Percentiles rank a stretch among this genome's conserved stretches.
These are phyloP conservation scores for Tagetes patula DNA, from an alignment of 129 eudicot species.

Conservation along the genomic window DNA sequence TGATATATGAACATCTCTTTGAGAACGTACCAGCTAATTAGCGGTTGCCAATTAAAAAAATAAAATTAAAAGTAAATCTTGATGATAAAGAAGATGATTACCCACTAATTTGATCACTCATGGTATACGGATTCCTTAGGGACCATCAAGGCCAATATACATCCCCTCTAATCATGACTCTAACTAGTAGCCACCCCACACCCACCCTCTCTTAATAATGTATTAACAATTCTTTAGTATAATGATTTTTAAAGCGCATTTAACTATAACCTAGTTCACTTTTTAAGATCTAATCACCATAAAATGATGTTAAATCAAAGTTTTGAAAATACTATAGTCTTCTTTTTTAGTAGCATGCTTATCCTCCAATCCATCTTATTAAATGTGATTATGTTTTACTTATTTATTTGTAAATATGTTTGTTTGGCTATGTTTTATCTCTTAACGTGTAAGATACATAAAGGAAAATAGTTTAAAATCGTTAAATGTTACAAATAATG, in stretches of 20 bases:
- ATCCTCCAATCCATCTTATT: not conserved
- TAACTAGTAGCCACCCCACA: constrained; percentile 25
- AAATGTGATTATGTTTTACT: too few species aligned
- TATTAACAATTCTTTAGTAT: not conserved
- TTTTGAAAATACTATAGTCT: not conserved
- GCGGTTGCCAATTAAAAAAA: too few species aligned
- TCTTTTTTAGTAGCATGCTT: not conserved
- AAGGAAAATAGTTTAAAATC: too few species aligned
- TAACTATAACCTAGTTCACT: not conserved
- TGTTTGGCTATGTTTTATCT: too few species aligned
- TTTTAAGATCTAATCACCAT: not conserved
- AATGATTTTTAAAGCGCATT: not conserved
- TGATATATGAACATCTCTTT: too few species aligned
- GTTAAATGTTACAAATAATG: too few species aligned
- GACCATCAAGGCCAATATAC: constrained; percentile 28
- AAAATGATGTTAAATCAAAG: not conserved
- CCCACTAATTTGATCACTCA: constrained; percentile 20
- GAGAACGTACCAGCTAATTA: too few species aligned
- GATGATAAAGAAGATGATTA: constrained; percentile 27
- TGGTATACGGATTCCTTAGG: constrained; percentile 18
- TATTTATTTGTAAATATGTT: too few species aligned
- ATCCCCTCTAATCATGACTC: constrained; percentile 45
- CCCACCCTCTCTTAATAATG: constrained; percentile 6
- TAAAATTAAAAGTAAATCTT: constrained; percentile 19
- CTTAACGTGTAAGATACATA: not conserved